Evolutionary conservation across 2,329 filamentous ascomycete species (phyloP).

Genomic region (Aspergillus flavus): DNA sequence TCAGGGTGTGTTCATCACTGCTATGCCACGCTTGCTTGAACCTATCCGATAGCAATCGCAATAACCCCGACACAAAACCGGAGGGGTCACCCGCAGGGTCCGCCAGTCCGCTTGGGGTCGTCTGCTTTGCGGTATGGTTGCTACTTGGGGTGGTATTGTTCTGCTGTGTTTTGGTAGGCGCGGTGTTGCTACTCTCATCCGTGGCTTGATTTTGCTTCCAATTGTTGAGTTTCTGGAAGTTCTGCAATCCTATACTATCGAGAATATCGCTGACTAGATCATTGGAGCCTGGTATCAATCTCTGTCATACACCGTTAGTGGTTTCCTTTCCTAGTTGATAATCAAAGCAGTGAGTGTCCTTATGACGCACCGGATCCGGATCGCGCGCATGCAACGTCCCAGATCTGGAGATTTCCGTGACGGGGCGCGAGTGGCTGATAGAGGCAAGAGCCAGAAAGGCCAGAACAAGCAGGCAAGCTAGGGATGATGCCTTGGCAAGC

Average conservation of each 20-base stretch:
- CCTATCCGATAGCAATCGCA: slow-evolving; percentile 19
- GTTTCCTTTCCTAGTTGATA: neutral
- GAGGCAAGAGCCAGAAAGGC: slow-evolving; percentile 9
- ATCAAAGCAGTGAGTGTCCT: neutral
- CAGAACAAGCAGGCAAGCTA: slow-evolving; percentile 10
- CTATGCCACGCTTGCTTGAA: slow-evolving; percentile 27
- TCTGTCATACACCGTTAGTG: slow-evolving; percentile 16
- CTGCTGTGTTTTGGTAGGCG: neutral
- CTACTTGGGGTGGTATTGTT: neutral
- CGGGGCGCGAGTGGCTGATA: slow-evolving; percentile 9
- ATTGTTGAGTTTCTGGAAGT: slow-evolving; percentile 9
- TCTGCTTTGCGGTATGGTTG: slow-evolving; percentile 1
- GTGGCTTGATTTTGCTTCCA: slow-evolving; percentile 14
- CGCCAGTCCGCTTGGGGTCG: neutral
- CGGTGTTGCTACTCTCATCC: slow-evolving; percentile 8
- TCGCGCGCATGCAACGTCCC: slow-evolving; percentile 3
- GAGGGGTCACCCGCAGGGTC: slow-evolving; percentile 20
- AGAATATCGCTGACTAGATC: slow-evolving; percentile 22
- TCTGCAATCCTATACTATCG: slow-evolving; percentile 19
- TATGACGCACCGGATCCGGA: slow-evolving; percentile 10
- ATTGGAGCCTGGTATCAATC: slow-evolving; percentile 25
- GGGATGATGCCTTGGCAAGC: slow-evolving; percentile 7
- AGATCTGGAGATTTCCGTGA: neutral
- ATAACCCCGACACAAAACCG: slow-evolving; percentile 22
- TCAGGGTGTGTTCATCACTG: slow-evolving; percentile 32